A percentile compares a stretch with the other conserved stretches of the same genome.
phyloP scores from a whole-genome alignment of 1,284 basidiomycete species.

The Heterobasidion irregulare region DNA sequence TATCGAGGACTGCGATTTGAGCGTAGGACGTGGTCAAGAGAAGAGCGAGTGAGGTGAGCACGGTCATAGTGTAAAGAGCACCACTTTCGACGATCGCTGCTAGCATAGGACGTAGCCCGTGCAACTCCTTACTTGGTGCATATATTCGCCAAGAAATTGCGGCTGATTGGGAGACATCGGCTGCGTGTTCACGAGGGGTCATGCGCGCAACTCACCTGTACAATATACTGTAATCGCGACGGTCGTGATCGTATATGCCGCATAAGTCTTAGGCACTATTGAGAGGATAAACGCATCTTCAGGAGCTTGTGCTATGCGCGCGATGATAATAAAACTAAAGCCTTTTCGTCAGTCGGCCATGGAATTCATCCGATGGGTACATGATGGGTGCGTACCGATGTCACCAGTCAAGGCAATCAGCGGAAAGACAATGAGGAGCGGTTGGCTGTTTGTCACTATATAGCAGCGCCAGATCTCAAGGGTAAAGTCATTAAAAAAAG shows the following conservation, averaged over 20 bases:
- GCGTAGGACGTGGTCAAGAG: neutral
- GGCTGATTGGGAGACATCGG: neutral
- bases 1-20: neutral
- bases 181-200: neutral
- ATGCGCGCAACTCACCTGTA: neutral
- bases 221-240: neutral
- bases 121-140: neutral
- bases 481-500: no score
- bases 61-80: neutral
- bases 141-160: neutral
- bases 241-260: neutral
- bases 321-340: neutral
- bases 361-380: neutral
- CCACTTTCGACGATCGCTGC: neutral
- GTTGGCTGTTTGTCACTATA: neutral
- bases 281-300: neutral
- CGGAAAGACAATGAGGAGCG: neutral
- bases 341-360: neutral
- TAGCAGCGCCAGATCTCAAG: neutral
- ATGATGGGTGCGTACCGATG: neutral
- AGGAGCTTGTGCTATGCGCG: neutral
- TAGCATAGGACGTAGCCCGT: neutral
- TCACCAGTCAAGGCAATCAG: neutral
- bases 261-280: neutral
- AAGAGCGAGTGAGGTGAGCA: neutral